Conservation (phyloP, 1,139 yeast genomes). For the Yamadazyma oceani region DNA sequence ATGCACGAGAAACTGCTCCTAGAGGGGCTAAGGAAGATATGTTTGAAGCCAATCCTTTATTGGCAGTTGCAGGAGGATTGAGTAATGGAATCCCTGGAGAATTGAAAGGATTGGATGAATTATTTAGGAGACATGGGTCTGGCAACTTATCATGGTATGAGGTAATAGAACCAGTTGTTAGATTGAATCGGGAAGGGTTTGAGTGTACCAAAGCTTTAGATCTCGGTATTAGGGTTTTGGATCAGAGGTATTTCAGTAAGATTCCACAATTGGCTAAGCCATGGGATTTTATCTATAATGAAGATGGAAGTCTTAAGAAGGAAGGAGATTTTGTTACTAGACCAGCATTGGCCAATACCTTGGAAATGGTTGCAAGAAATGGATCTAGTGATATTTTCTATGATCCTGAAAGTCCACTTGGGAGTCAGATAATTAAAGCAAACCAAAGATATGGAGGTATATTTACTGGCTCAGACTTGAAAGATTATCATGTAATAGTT, state of each 20-base stretch:
- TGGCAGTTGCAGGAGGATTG: conserved; percentile 75
- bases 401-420: conserved; percentile 80
- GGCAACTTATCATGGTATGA: conserved; percentile 74
- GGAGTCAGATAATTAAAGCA: conserved; percentile 47
- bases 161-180: conserved; percentile 71
- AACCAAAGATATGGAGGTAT: conserved; percentile 60
- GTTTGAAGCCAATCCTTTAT: conserved; percentile 48
- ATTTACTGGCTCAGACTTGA: conserved; percentile 61
- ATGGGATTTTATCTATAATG: conserved; percentile 57
- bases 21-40: conserved; percentile 57
- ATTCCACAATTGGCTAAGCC: conserved; percentile 31
- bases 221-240: conserved; percentile 23
- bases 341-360: conserved; percentile 62
- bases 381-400: conserved; percentile 80
- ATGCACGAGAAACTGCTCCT: conserved; percentile 92
- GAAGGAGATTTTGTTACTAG: conserved; percentile 64
- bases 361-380: conserved; percentile 64
- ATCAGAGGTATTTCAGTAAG: conserved; percentile 27
- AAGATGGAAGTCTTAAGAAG: conserved; percentile 32
- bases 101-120: conserved; percentile 69
- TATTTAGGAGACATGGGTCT: conserved; percentile 63
- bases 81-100: conserved; percentile 92
- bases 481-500: conserved; percentile 53
- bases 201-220: conserved; percentile 50
- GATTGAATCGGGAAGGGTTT: conserved; percentile 70